These are phyloP conservation scores for Lagerstroemia speciosa DNA, from an alignment of 345 rosid genomes.

Conservation along the genomic window DNA sequence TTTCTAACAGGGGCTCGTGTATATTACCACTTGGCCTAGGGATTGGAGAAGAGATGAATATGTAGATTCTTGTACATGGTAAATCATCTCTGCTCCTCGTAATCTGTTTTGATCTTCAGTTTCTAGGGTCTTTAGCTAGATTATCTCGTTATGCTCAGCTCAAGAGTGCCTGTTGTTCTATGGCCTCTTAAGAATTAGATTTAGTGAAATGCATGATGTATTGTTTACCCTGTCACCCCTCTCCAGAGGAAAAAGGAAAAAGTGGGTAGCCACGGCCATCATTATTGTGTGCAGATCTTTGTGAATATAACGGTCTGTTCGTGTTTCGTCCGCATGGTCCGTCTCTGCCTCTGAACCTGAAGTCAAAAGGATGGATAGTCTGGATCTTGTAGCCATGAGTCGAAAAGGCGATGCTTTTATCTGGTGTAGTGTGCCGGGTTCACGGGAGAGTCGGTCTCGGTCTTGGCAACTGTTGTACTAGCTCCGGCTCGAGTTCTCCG, in stretches of 20 bases:
- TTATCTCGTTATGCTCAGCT: conserved; percentile 10
- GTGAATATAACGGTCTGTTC: not conserved
- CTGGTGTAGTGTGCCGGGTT: too few relatives aligned
- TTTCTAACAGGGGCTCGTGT: conserved; percentile 33
- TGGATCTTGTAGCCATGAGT: too few relatives aligned
- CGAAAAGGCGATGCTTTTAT: too few relatives aligned
- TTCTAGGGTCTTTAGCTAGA: conserved; percentile 11
- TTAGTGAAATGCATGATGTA: conserved; percentile 46
- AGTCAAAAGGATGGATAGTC: too few relatives aligned
- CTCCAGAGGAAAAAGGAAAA: conserved; percentile 10
- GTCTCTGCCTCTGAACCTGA: too few relatives aligned
- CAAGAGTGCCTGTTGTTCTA: conserved; percentile 20
- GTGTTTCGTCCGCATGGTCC: too few relatives aligned
- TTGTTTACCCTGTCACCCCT: conserved; percentile 26
- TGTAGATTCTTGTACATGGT: conserved; percentile 62
- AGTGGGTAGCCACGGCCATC: conserved; percentile 16
- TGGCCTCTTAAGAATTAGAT: conserved; percentile 29
- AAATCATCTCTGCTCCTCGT: conserved; percentile 11
- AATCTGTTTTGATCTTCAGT: conserved; percentile 9
- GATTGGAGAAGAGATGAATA: conserved; percentile 34
- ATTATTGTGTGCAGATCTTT: conserved; percentile 15
- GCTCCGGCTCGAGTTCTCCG: too few relatives aligned
- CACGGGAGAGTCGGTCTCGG: too few relatives aligned
- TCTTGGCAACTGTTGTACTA: too few relatives aligned
- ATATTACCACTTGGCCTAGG: conserved; percentile 47